Evolutionary conservation across 2,329 filamentous ascomycete genomes (phyloP), one percentile per base, ranked within the genome.

Genomic region (Fusarium armeniacum): DNA sequence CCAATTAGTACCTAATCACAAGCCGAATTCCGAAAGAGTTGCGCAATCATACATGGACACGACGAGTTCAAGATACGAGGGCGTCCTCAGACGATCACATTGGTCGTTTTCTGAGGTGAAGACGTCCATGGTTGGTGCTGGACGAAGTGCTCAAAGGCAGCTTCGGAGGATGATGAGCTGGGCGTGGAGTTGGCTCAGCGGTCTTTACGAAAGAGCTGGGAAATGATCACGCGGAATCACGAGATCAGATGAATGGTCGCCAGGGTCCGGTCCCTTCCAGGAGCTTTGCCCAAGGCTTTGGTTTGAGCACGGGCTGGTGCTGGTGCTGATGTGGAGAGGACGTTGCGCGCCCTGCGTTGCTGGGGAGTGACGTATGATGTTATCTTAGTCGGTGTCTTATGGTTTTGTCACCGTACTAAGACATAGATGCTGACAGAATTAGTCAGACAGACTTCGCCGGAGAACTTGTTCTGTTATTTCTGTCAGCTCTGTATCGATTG

Each of bases 21-120:
- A 5, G 11, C 30, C 41, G 22, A 41, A 28, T 44, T 52, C n/a
- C 46, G 24, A 38, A 33, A 36, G 50, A n/a, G 32, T 44, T 38
- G 47, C 32, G 28, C 50, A 30, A 45, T 65, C 82, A 75, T 76
- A 88, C 86, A 88, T 85, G 38, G 86, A 88, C 45, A 88, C 78
- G 64, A 84, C 82, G 67, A 89, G 81, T 74, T 87, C 87, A 60
- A 86, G 79, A 73, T 86, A 84, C 59, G 84, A 84, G 18, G 86
- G 84, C 65, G 84, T 78, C 64, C 84, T 83, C 62, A 88, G 83
- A 67, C 80, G 80, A 69, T 86, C 84, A 77, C 86, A 89, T 62
- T 76, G 68, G 58, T 67, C 67, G 11, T 74, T 65, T 41, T 63
- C 54, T 43, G 67, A 45, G 44, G 69, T 60, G 45, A 75, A 77